Percentiles rank a stretch among this genome's conserved stretches.
These are phyloP conservation scores for Coleophoma eucalyptorum DNA, from an alignment of 2,329 filamentous ascomycete genomes.

Conservation along the genomic window DNA sequence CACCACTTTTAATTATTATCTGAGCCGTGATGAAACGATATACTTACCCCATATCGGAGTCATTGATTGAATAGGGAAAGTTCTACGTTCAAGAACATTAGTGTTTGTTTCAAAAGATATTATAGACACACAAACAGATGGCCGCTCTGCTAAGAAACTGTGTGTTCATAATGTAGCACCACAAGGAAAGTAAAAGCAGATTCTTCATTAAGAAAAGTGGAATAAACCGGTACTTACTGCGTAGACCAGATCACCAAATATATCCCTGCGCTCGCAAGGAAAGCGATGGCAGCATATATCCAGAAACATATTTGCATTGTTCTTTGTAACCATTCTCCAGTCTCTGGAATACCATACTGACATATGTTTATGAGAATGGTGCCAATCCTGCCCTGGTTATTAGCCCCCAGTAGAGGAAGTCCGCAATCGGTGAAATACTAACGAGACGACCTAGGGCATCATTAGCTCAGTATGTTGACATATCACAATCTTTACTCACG, in stretches of 20 bases:
- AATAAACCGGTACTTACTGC: slow-evolving; percentile 33
- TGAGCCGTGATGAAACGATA: no score
- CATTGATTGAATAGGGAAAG: slow-evolving; percentile 72
- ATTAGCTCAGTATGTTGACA: neutral
- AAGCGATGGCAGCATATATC: slow-evolving; percentile 67
- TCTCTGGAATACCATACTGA: slow-evolving; percentile 66
- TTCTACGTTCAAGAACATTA: slow-evolving; percentile 26
- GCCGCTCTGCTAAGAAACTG: slow-evolving; percentile 11
- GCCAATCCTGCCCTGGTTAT: slow-evolving; percentile 52
- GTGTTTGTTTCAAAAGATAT: neutral
- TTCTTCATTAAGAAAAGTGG: no score
- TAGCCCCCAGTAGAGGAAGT: slow-evolving; percentile 52
- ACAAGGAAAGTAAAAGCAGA: no score
- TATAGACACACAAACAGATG: neutral
- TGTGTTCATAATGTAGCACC: no score
- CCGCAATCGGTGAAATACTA: slow-evolving; percentile 22
- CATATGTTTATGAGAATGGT: slow-evolving; percentile 76
- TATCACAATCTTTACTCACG: slow-evolving; percentile 31
- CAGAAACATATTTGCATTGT: slow-evolving; percentile 68
- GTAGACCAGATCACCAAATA: slow-evolving; percentile 71
- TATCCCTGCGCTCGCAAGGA: slow-evolving; percentile 63
- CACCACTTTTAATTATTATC: no score
- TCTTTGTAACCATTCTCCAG: slow-evolving; percentile 57
- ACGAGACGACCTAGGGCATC: slow-evolving; percentile 39
- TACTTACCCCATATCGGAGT: slow-evolving; percentile 69